These are phyloP conservation scores for Purshia tridentata DNA, from an alignment of 306 rosid genomes.

Conservation along the genomic window DNA sequence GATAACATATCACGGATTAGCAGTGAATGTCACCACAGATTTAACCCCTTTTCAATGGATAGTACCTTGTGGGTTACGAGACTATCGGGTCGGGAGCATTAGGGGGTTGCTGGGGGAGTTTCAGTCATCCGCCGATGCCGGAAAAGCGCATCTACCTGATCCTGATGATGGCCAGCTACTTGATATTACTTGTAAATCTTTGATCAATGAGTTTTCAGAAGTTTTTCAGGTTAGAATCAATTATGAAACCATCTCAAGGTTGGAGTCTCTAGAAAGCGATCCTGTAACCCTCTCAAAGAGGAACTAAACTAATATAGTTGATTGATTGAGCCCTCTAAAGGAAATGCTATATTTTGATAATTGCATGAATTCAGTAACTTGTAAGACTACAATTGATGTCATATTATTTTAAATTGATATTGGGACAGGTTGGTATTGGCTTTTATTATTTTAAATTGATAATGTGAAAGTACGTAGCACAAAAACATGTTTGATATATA, in stretches of 20 bases:
- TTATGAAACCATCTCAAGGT: slow-evolving; percentile 30
- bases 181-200: slow-evolving; percentile 44
- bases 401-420: too few species aligned
- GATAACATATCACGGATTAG: slow-evolving; percentile 74
- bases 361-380: too few species aligned
- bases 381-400: too few species aligned
- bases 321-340: background rate
- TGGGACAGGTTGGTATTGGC: too few species aligned
- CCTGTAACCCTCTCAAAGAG: background rate
- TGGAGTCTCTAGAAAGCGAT: slow-evolving; percentile 25
- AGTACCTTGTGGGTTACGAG: slow-evolving; percentile 69
- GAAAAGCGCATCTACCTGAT: slow-evolving; percentile 12
- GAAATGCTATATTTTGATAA: too few species aligned
- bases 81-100: slow-evolving; percentile 63
- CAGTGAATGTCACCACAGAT: slow-evolving; percentile 68
- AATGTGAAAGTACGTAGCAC: too few species aligned
- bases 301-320: background rate
- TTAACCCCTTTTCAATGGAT: slow-evolving; percentile 61
- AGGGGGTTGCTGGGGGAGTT: slow-evolving; percentile 43
- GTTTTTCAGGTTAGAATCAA: slow-evolving; percentile 52
- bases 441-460: too few species aligned
- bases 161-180: slow-evolving; percentile 40
- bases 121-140: slow-evolving; percentile 18
- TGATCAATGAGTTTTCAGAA: slow-evolving; percentile 61
- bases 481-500: background rate